phyloP scores from a whole-genome alignment of 192 early-diverging fungal species.

The Geosiphon pyriformis region DNA sequence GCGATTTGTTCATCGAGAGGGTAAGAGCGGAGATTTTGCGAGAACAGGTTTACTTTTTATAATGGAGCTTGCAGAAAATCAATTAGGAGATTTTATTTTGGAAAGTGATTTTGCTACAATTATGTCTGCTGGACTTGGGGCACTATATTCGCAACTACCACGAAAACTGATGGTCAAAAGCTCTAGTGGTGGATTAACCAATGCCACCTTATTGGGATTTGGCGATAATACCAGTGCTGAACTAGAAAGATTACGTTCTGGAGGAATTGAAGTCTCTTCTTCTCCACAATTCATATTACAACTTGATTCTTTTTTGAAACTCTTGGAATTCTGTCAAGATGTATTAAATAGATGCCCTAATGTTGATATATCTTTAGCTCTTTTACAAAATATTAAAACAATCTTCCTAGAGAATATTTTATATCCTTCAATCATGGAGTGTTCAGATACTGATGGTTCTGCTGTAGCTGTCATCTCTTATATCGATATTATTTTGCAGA shows the following conservation, averaged over 20 bases:
- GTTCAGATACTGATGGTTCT: constrained; percentile 88
- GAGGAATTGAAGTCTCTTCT: constrained; percentile 50
- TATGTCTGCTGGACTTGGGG: constrained; percentile 79
- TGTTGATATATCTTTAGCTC: constrained; percentile 45
- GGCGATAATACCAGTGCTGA: constrained; percentile 29
- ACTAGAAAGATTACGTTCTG: constrained; percentile 26
- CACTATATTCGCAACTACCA: constrained; percentile 86
- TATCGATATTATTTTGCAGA: constrained; percentile 75
- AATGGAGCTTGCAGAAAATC: constrained; percentile 71
- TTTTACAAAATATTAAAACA: constrained; percentile 64
- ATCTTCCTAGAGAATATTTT: constrained; percentile 85
- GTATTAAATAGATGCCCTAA: constrained; percentile 67
- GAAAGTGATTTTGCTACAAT: constrained; percentile 79
- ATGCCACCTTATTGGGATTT: constrained; percentile 32
- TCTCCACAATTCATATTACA: constrained; percentile 58
- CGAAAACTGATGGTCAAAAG: constrained; percentile 59
- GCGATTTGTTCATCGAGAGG: constrained; percentile 85
- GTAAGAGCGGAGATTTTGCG: constrained; percentile 78
- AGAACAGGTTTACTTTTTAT: constrained; percentile 80
- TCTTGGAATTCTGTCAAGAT: constrained; percentile 70
- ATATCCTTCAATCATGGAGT: constrained; percentile 76
- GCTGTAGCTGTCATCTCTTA: constrained; percentile 87
- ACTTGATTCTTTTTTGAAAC: constrained; percentile 61
- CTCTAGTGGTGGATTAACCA: constrained; percentile 37
- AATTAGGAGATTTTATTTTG: constrained; percentile 76